Evolutionary conservation across 2,329 filamentous ascomycete genomes (phyloP), one percentile per base, ranked within the genome.

Genomic region (Leptographium flavum): DNA sequence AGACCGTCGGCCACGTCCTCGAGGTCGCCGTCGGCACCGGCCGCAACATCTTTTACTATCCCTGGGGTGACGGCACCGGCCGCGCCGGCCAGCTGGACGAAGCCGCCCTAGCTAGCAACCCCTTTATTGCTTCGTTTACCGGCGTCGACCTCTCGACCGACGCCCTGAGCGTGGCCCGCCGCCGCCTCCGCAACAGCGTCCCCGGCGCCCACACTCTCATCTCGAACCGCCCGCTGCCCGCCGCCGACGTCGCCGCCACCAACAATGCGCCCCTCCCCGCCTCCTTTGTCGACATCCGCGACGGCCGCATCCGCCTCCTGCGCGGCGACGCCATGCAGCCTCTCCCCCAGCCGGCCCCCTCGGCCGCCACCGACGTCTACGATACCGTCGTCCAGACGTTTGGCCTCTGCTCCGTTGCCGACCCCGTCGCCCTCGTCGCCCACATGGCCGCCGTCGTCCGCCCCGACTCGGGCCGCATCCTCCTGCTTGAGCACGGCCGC

Each of bases 341-440:
- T 0, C 58, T 75, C 1, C 69, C 70, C 1, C 42, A 21, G 4
- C 46, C 45, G 56, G 60, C 27, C 73, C 1, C 68, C 69, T 1
- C 37, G 15, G 60, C 49, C 56, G 61, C 33, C n/a, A 3, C 43
- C 13, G 10, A 17, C 22, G n/a, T 35, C n/a, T 81, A 80, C 60
- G 77, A 81, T 60, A 79, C 75, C 2, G 62, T 81, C 32, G 56
- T 81, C 27, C 76, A 81, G 55, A 79, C 75, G 0, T 81, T 81
- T 60, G 76, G 76, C 5, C 66, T 81, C 23, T 81, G 77, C 60
- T 77, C 72, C 53, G 76, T 79, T 3, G 63, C 64, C 5, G 69
- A 79, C 54, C 77, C 77, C 1, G 65, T 70, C 10, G 57, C 56
- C 25, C 63, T 81, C 19, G 57, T 81, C 19, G 57, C 61, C 43